Evolutionary conservation across 805 yeast genomes (phyloP).

Genomic region (Hanseniaspora lachancei): DNA sequence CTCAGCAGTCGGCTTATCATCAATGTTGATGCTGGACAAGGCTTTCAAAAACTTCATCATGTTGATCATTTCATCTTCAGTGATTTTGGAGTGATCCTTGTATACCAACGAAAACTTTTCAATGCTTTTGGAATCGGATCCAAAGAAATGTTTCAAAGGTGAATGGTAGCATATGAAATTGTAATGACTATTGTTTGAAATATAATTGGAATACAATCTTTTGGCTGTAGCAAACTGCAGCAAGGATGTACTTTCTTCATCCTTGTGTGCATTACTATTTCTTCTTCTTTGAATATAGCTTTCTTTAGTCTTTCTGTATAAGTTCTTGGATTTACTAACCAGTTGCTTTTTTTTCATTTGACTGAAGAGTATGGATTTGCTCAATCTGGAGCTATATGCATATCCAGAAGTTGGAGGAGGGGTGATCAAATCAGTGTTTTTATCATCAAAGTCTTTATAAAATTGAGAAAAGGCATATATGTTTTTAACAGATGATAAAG

Average conservation of each 20-base stretch:
- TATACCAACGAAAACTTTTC: constrained; percentile 1
- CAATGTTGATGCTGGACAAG: not conserved
- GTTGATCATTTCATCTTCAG: not conserved
- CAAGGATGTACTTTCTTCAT: not conserved
- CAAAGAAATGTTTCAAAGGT: not conserved
- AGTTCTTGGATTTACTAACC: constrained; percentile 1
- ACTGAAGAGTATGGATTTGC: not conserved
- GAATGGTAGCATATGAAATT: not conserved
- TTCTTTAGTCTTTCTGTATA: constrained; percentile 8
- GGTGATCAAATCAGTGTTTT: too few species aligned
- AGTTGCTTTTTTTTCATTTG: constrained; percentile 8
- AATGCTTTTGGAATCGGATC: not conserved
- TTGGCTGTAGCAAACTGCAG: not conserved
- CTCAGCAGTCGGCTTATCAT: not conserved
- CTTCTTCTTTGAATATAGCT: constrained; percentile 2
- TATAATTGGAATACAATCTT: not conserved
- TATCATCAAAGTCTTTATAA: constrained; percentile 3
- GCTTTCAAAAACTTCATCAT: not conserved
- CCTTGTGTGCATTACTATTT: not conserved
- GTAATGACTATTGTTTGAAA: not conserved
- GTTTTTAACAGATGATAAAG: not conserved
- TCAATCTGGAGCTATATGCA: not conserved
- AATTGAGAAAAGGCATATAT: constrained; percentile 1
- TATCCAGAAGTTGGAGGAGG: not conserved
- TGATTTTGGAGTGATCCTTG: not conserved